Percentiles rank a stretch among this genome's conserved stretches.
These are phyloP conservation scores for Rhodotorula sp. DNA, from an alignment of 1,284 basidiomycete species.

Conservation along the genomic window DNA sequence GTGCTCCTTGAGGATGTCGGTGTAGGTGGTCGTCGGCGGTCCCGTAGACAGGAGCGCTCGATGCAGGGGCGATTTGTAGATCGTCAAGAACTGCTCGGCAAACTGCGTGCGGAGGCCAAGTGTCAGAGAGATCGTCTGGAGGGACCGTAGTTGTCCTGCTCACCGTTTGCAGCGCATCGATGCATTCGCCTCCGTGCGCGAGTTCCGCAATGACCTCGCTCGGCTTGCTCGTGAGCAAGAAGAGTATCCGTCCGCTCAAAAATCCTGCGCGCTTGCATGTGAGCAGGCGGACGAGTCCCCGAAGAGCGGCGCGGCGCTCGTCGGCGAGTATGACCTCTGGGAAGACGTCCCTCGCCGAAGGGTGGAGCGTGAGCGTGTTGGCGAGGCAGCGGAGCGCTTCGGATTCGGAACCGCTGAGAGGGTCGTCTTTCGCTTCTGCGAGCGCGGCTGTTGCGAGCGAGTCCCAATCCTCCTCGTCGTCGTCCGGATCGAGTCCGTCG, in stretches of 20 bases:
- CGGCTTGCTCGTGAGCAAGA: slow-evolving; percentile 39
- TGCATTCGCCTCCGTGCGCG: slow-evolving; percentile 8
- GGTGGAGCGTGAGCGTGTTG: slow-evolving; percentile 39
- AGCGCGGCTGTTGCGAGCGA: neutral
- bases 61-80: slow-evolving; percentile 8
- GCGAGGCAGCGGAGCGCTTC: slow-evolving; percentile 40
- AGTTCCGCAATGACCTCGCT: slow-evolving; percentile 31
- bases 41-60: slow-evolving; percentile 12
- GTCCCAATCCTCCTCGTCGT: slow-evolving; percentile 7
- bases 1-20: slow-evolving; percentile 37
- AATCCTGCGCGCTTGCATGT: slow-evolving; percentile 20
- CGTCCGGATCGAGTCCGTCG: neutral
- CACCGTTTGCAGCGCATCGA: slow-evolving; percentile 19
- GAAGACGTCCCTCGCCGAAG: slow-evolving; percentile 34
- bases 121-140: neutral
- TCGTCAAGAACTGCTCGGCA: slow-evolving; percentile 20
- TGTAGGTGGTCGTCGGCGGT: slow-evolving; percentile 8
- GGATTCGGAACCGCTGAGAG: slow-evolving; percentile 15
- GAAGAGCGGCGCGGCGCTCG: slow-evolving; percentile 1
- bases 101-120: slow-evolving; percentile 7
- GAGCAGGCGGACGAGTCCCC: slow-evolving; percentile 31
- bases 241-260: slow-evolving; percentile 34
- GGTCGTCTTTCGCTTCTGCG: slow-evolving; percentile 13
- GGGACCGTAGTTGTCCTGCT: neutral
- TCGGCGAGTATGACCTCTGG: slow-evolving; percentile 26